These are phyloP conservation scores for Rhypophila decipiens DNA, from an alignment of 495 filamentous ascomycete species.

Conservation along the genomic window DNA sequence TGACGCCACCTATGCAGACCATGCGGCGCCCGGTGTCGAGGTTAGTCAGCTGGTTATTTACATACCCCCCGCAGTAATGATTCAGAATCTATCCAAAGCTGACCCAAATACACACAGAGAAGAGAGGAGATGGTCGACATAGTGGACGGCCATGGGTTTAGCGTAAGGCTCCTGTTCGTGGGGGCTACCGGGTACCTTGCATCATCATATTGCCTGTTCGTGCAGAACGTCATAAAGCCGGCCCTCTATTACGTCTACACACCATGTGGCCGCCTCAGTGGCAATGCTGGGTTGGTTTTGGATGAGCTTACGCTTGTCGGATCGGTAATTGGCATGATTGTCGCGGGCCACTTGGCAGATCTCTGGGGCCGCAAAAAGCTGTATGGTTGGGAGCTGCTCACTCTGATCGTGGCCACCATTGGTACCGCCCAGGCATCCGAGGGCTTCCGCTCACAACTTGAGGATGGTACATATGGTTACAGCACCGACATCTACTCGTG, in stretches of 20 bases:
- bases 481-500: slow-evolving; percentile 49
- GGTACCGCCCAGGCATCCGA: slow-evolving; percentile 43
- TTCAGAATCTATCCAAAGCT: too few species aligned
- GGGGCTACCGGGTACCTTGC: slow-evolving; percentile 44
- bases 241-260: slow-evolving; percentile 55
- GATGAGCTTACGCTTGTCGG: slow-evolving; percentile 51
- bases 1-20: too few species aligned
- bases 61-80: too few species aligned
- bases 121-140: too few species aligned
- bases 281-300: slow-evolving; percentile 28
- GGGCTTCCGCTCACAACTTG: slow-evolving; percentile 14
- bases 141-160: too few species aligned
- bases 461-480: slow-evolving; percentile 17
- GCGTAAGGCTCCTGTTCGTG: too few species aligned
- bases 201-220: slow-evolving; percentile 45
- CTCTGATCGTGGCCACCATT: slow-evolving; percentile 46
- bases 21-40: too few species aligned
- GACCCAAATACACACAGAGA: too few species aligned
- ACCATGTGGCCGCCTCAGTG: slow-evolving; percentile 15
- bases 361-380: slow-evolving; percentile 52
- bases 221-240: slow-evolving; percentile 52
- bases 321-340: slow-evolving; percentile 48
- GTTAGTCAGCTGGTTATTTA: too few species aligned
- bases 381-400: slow-evolving; percentile 54
- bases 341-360: slow-evolving; percentile 54